A percentile compares a stretch with the other conserved stretches of the same genome.
Evolutionary conservation across 495 filamentous ascomycete species (phyloP).

Genomic region (Xylaria acuta): DNA sequence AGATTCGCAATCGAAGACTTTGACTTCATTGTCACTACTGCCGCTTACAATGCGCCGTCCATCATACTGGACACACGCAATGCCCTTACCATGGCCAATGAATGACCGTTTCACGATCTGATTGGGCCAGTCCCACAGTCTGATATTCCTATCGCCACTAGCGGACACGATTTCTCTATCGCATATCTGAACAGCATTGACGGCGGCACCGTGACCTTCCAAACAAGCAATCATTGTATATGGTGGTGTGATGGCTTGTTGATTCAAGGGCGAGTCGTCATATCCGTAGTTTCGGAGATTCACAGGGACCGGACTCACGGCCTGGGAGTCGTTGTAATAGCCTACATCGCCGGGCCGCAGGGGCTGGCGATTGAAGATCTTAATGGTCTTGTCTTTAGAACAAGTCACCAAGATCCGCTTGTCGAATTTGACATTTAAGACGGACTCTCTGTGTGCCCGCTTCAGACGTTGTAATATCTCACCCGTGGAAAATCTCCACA

Average conservation of each 20-base stretch:
- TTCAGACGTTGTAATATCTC: conserved; percentile 73
- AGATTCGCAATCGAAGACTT: conserved; percentile 86
- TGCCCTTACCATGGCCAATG: conserved; percentile 89
- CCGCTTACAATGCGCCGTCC: conserved; percentile 96
- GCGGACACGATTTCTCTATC: conserved; percentile 89
- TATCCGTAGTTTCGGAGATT: conserved; percentile 56
- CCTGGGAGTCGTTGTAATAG: conserved; percentile 57
- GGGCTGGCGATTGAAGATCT: conserved; percentile 85
- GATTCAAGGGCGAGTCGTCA: conserved; percentile 51
- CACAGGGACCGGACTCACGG: conserved; percentile 60
- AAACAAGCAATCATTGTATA: conserved; percentile 82
- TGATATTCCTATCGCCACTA: conserved; percentile 89
- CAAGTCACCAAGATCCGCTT: conserved; percentile 91
- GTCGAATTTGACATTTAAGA: conserved; percentile 95
- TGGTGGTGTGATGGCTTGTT: conserved; percentile 57
- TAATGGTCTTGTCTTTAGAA: conserved; percentile 95
- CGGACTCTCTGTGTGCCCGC: conserved; percentile 84
- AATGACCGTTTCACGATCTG: conserved; percentile 77
- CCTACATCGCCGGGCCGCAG: conserved; percentile 71
- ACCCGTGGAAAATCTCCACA: conserved; percentile 94
- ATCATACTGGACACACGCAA: conserved; percentile 97
- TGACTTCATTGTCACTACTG: conserved; percentile 92
- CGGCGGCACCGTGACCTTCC: conserved; percentile 84
- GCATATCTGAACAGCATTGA: conserved; percentile 94
- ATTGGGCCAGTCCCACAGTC: conserved; percentile 88